Percentiles rank a stretch among this genome's conserved stretches.
Evolutionary conservation across 2,329 filamentous ascomycete species (phyloP).

Genomic region (Botryotinia narcissicola): DNA sequence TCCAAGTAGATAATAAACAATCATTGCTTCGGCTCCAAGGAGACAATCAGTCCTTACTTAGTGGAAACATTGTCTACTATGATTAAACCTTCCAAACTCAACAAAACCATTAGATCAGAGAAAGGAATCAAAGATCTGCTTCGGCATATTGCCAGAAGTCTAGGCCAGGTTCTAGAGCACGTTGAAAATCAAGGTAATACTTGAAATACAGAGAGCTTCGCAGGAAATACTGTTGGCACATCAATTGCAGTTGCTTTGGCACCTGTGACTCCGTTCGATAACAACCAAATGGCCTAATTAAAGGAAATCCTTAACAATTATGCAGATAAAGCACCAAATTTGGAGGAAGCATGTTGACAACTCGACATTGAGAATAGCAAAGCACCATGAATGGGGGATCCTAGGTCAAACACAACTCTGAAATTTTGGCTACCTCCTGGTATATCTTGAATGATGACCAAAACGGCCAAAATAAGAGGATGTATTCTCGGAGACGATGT

Average conservation of each 20-base stretch:
- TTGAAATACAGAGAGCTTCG: neutral
- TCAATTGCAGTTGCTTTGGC: neutral
- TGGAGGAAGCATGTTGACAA: neutral
- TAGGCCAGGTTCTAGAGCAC: too few relatives aligned
- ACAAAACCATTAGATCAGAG: neutral
- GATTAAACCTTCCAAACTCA: neutral
- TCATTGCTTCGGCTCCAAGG: too few relatives aligned
- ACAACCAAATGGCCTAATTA: neutral
- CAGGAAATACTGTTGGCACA: neutral
- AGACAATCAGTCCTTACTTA: neutral
- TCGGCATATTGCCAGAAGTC: neutral
- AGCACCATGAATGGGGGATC: neutral
- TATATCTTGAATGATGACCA: neutral
- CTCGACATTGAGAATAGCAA: neutral
- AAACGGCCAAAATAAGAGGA: neutral
- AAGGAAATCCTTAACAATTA: rapidly evolving
- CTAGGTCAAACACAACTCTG: too few relatives aligned
- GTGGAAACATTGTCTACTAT: neutral
- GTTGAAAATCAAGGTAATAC: too few relatives aligned
- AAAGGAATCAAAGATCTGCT: neutral
- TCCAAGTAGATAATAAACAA: too few relatives aligned
- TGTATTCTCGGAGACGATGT: too few relatives aligned
- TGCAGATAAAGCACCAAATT: neutral
- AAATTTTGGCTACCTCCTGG: neutral
- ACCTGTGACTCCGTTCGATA: neutral